Evolutionary conservation across 768 basidiomycete species (phyloP), one percentile per base, ranked within the genome.

Genomic region (Peribolospora kevripleyi): DNA sequence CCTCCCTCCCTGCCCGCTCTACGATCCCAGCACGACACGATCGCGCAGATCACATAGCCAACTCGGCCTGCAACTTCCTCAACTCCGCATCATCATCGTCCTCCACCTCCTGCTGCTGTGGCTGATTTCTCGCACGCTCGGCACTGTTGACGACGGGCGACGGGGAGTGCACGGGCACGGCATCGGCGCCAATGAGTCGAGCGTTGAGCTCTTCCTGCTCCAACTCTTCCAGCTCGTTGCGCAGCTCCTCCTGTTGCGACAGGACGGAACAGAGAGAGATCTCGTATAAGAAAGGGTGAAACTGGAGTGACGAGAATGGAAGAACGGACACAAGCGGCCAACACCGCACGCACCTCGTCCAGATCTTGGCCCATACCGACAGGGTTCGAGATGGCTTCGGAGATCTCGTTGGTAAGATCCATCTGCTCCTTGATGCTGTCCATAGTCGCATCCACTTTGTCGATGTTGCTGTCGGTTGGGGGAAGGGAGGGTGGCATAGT

Each of bases 11-110:
- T 25, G 25, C 25, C 25, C 25, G 25, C 25, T 25, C 25, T 25
- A 25, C 25, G 25, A 25, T 25, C 25, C 25, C 25, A 25, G 25
- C 25, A 25, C 25, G 25, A 25, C 25, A 25, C 25, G 25, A 25
- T 25, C 25, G 25, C 25, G 25, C 25, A 25, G 25, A 25, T 25
- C 25, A 86, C 81, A 91, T 84, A 25, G 85, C 79, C 65, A 90
- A 70, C 46, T 75, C 76, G 25, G 85, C 88, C 70, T 93, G 90
- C 61, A 97, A 72, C 66, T 84, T 79, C 68, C 75, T 76, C 65
- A 97, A 77, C 68, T 91, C 80, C 48, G 76, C 79, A 60, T 85
- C 90, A 67, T 95, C 91, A 72, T 91, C 86, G 68, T 85, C 84
- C 65, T 88, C 86, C 59, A 75, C 76, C 54, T 71, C 25, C 25